Evolutionary conservation across 164 flowering plant species (phyloP).

Genomic region (Nymphaea thermarum): DNA sequence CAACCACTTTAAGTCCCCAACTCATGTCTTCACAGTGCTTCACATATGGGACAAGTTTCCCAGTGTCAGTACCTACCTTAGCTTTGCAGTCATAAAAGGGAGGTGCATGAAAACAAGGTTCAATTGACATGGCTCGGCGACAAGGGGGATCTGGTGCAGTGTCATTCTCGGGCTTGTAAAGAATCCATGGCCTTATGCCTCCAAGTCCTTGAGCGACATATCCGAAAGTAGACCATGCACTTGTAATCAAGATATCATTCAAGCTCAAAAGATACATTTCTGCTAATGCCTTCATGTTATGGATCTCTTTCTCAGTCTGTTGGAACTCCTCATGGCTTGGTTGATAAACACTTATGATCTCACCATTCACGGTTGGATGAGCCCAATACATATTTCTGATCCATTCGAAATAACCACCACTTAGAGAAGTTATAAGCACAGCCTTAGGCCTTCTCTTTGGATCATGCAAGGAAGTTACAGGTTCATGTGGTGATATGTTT

Average conservation of each 20-base stretch:
- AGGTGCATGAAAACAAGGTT: slow-evolving; percentile 92
- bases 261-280: slow-evolving; percentile 81
- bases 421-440: slow-evolving; percentile 58
- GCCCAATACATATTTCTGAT: slow-evolving; percentile 71
- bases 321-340: slow-evolving; percentile 78
- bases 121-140: slow-evolving; percentile 63
- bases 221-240: slow-evolving; percentile 88
- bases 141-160: slow-evolving; percentile 74
- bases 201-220: slow-evolving; percentile 91
- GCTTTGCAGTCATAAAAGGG: slow-evolving; percentile 81
- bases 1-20: slow-evolving; percentile 77
- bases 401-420: slow-evolving; percentile 49
- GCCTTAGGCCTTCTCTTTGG: slow-evolving; percentile 27
- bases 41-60: slow-evolving; percentile 65
- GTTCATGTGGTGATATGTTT: slow-evolving; percentile 16
- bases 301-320: slow-evolving; percentile 45
- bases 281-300: slow-evolving; percentile 74
- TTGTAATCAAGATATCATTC: slow-evolving; percentile 53
- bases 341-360: slow-evolving; percentile 49
- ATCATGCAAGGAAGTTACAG: slow-evolving; percentile 4
- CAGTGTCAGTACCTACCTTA: slow-evolving; percentile 58
- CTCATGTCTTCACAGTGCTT: slow-evolving; percentile 80
- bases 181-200: slow-evolving; percentile 76
- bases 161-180: slow-evolving; percentile 56
- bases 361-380: slow-evolving; percentile 53